Evolutionary conservation across 1,284 basidiomycete genomes (phyloP).

Genomic region (Sporisorium exsertum): DNA sequence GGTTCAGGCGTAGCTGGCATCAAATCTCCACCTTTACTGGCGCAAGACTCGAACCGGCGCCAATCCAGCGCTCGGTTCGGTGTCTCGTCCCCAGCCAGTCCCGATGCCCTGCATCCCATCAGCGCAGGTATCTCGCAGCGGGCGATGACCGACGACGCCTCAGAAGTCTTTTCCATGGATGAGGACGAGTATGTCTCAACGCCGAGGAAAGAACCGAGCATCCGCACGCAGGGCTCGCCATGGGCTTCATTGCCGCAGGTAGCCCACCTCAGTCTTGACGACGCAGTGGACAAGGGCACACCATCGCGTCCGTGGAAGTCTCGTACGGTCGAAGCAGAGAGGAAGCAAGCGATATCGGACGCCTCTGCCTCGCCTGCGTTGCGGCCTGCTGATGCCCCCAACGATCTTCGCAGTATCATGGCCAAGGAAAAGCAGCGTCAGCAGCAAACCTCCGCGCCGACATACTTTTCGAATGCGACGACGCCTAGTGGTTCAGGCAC

Average conservation of each 20-base stretch:
- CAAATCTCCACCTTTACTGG: constrained; percentile 48
- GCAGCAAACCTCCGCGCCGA: constrained; percentile 26
- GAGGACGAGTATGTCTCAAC: constrained; percentile 70
- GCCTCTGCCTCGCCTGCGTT: constrained; percentile 28
- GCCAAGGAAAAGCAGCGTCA: constrained; percentile 71
- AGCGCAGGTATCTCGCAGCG: constrained; percentile 19
- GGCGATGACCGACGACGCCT: constrained; percentile 25
- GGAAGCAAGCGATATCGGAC: constrained; percentile 65
- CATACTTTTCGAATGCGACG: constrained; percentile 19
- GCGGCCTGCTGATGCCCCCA: constrained; percentile 20
- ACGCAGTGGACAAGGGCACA: constrained; percentile 22
- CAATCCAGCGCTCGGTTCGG: constrained; percentile 63
- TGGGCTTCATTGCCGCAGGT: constrained; percentile 47
- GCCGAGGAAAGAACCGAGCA: constrained; percentile 18
- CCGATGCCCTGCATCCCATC: constrained; percentile 41
- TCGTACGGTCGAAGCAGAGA: constrained; percentile 68
- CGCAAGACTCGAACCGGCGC: constrained; percentile 66
- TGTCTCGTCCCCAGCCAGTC: constrained; percentile 55
- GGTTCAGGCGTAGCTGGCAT: constrained; percentile 41
- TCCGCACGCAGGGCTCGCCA: constrained; percentile 26
- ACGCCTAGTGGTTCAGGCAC: constrained; percentile 44
- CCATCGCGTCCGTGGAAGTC: constrained; percentile 71
- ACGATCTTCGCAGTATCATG: constrained; percentile 86
- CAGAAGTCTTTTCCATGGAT: constrained; percentile 78
- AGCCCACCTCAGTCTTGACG: constrained; percentile 45